Evolutionary conservation across 129 eudicot species (phyloP).

Genomic region (Pittosporum tobira): DNA sequence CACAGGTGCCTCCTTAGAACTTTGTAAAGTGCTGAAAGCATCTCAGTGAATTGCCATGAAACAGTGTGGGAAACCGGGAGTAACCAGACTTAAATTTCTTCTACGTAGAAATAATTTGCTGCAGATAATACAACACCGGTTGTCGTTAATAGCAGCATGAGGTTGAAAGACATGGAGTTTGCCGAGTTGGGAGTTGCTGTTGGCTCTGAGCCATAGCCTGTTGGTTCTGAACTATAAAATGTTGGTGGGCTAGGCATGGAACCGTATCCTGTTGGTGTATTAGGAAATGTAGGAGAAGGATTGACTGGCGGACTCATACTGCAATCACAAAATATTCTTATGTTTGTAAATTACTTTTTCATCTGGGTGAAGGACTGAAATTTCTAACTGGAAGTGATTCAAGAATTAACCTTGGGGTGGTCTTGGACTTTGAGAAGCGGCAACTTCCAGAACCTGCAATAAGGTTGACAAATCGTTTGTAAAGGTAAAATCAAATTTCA

Average conservation of each 20-base stretch:
- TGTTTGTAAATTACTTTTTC: conserved; percentile 8
- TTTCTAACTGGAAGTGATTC: not conserved
- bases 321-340: conserved; percentile 25
- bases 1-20: conserved; percentile 25
- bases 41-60: conserved; percentile 32
- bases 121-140: conserved; percentile 21
- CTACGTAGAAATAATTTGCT: conserved; percentile 29
- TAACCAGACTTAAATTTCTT: conserved; percentile 17
- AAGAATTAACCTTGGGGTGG: conserved; percentile 34
- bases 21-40: conserved; percentile 22
- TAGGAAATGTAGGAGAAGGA: conserved; percentile 49
- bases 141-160: conserved; percentile 27
- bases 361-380: not conserved
- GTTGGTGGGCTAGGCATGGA: conserved; percentile 28
- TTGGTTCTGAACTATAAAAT: conserved; percentile 43
- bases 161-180: conserved; percentile 23
- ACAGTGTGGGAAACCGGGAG: conserved; percentile 10
- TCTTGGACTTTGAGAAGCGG: conserved; percentile 35
- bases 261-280: conserved; percentile 37
- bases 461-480: not conserved
- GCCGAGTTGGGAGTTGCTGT: conserved; percentile 70
- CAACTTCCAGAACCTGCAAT: conserved; percentile 70
- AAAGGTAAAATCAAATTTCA: not conserved
- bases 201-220: conserved; percentile 61
- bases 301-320: conserved; percentile 59